These are phyloP conservation scores for Penicillium sp. DNA, from an alignment of 2,329 filamentous ascomycete species.

Conservation along the genomic window DNA sequence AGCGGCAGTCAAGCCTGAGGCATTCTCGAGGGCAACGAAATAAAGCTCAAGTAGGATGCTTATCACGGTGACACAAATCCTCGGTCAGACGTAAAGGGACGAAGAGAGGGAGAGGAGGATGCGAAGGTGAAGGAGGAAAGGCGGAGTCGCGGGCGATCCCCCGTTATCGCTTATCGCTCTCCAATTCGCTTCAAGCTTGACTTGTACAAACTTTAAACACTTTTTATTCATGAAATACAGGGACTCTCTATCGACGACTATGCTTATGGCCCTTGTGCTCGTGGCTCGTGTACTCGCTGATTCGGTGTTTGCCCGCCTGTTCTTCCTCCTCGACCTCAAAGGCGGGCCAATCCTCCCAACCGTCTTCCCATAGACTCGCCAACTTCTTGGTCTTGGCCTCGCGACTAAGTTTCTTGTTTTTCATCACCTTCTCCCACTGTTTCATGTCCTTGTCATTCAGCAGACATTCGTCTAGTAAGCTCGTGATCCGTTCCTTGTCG, in stretches of 20 bases:
- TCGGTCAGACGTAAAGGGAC: background rate
- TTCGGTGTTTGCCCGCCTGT: slow-evolving; percentile 30
- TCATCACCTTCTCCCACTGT: slow-evolving; percentile 56
- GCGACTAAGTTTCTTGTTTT: slow-evolving; percentile 34
- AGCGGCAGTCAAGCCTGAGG: slow-evolving; percentile 9
- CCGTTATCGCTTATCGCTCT: slow-evolving; percentile 1
- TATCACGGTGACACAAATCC: slow-evolving; percentile 1
- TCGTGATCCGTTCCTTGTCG: slow-evolving; percentile 52
- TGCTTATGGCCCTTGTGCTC: slow-evolving; percentile 17
- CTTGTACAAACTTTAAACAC: background rate
- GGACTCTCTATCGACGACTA: slow-evolving; percentile 3
- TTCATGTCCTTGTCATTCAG: slow-evolving; percentile 59
- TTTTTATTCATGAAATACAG: background rate
- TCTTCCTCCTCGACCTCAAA: slow-evolving; percentile 42
- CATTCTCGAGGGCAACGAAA: background rate
- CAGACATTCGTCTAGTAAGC: slow-evolving; percentile 59
- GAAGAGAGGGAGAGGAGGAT: background rate
- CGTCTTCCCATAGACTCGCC: slow-evolving; percentile 57
- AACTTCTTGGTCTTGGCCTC: slow-evolving; percentile 49
- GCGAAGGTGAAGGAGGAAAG: background rate
- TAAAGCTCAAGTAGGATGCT: background rate
- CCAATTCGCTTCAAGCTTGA: background rate
- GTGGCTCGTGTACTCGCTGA: slow-evolving; percentile 30
- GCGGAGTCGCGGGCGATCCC: background rate
- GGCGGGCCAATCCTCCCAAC: slow-evolving; percentile 57